A percentile compares a stretch with the other conserved stretches of the same genome.
phyloP scores from a whole-genome alignment of 1,284 basidiomycete genomes.

The Cryptococcus sp. region DNA sequence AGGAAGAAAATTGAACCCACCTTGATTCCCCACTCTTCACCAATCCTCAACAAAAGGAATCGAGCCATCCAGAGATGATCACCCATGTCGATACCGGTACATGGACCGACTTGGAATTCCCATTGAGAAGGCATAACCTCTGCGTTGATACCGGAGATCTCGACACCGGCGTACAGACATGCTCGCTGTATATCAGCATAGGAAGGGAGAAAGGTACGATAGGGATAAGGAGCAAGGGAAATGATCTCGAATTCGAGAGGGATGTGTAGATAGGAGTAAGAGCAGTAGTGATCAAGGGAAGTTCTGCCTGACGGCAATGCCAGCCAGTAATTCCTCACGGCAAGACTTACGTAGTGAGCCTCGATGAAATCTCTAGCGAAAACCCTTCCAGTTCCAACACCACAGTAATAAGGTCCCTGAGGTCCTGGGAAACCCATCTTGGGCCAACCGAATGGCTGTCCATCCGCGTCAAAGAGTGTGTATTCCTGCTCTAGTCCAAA shows the following conservation, averaged over 20 bases:
- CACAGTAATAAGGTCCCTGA: slow-evolving; percentile 99
- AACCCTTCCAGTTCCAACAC: slow-evolving; percentile 94
- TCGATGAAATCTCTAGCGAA: slow-evolving; percentile 98
- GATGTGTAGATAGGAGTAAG: neutral
- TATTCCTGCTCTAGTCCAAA: slow-evolving; percentile 99
- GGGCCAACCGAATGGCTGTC: slow-evolving; percentile 91
- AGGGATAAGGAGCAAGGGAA: slow-evolving; percentile 2
- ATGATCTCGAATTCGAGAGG: neutral
- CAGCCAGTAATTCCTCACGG: neutral
- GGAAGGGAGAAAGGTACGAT: neutral
- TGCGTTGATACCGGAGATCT: slow-evolving; percentile 99
- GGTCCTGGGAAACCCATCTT: slow-evolving; percentile 99
- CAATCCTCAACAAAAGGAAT: slow-evolving; percentile 85
- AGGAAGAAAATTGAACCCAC: slow-evolving; percentile 48
- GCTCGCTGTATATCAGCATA: slow-evolving; percentile 42
- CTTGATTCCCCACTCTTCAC: slow-evolving; percentile 98
- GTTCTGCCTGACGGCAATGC: no score
- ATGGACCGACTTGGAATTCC: slow-evolving; percentile 99
- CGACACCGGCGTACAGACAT: slow-evolving; percentile 94
- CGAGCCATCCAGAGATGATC: slow-evolving; percentile 98
- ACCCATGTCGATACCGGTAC: slow-evolving; percentile 95
- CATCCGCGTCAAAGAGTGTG: slow-evolving; percentile 93
- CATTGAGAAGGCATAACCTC: slow-evolving; percentile 99
- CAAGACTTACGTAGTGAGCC: slow-evolving; percentile 73
- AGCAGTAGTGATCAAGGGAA: neutral